These are phyloP conservation scores for Lithohypha guttulata DNA, from an alignment of 2,329 filamentous ascomycete species.

Conservation along the genomic window DNA sequence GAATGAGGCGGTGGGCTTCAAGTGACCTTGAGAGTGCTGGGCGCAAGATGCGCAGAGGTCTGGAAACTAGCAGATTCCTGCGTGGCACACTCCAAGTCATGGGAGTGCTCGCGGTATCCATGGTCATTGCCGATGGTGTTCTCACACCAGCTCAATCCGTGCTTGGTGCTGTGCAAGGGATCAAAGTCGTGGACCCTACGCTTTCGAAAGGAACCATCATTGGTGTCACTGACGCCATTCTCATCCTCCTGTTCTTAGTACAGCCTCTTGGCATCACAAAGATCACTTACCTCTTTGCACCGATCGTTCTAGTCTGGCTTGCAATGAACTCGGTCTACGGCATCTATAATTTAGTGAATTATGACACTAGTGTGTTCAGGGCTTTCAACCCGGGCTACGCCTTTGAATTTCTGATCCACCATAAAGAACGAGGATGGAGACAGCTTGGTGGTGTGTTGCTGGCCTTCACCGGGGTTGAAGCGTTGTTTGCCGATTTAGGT, in stretches of 20 bases:
- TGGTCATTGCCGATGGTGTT: conserved; percentile 47
- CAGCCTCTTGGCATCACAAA: conserved; percentile 46
- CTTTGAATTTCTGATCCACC: conserved; percentile 39
- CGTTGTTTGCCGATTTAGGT: conserved; percentile 66
- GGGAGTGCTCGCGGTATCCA: conserved; percentile 43
- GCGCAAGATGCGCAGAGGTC: conserved; percentile 32
- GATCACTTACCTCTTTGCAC: conserved; percentile 40
- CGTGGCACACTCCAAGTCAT: conserved; percentile 40
- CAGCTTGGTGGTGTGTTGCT: conserved; percentile 55
- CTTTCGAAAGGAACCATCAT: conserved; percentile 39
- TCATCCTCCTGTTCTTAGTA: conserved; percentile 42
- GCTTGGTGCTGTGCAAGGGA: conserved; percentile 45
- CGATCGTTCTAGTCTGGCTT: conserved; percentile 48
- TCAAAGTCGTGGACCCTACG: conserved; percentile 37
- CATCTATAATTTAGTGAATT: conserved; percentile 40
- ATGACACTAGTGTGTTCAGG: conserved; percentile 40
- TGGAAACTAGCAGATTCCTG: conserved; percentile 38
- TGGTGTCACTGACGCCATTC: conserved; percentile 42
- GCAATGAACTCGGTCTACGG: conserved; percentile 42
- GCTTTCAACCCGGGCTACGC: conserved; percentile 43
- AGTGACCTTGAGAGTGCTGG: conserved; percentile 36
- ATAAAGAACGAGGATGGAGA: conserved; percentile 42
- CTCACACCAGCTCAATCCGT: conserved; percentile 49
- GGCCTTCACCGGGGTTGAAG: conserved; percentile 68
- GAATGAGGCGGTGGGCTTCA: conserved; percentile 37